Base-by-base conservation (phyloP, 1,139 yeast genomes). In the Geotrichum siamense region DNA sequence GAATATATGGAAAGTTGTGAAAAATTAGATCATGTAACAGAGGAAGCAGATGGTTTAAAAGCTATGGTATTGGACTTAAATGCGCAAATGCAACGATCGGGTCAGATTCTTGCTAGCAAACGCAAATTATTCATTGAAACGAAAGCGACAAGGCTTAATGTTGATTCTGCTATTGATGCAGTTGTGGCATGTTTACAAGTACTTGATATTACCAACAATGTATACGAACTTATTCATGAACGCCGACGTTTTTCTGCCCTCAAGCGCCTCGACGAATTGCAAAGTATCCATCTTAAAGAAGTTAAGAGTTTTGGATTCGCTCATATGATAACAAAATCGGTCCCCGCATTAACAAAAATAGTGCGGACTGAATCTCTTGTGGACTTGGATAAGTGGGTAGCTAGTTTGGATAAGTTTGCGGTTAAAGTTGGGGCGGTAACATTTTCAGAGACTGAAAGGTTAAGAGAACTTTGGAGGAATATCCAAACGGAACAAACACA, bases 191-290 rank as follows among this genome's bases (percentile, higher is more conserved):
- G 95, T 55, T 70, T 89, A 27, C 89, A 82, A 53, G 91, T 89
- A 9, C 70, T 91, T 49, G 95, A 89, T 58, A 74, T 82, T 55
- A 83, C 95, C 21, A 89, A 87, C 61, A 82, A 80, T 56, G 85
- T 87, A 44, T 87, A 86, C 59, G 93, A 84, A 41, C 68, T 87
- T 58, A 82, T 87, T 51, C 76, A 78, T 50, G 77, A 75, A 51
- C 77, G 79, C 55, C 81, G 82, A 53, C 84, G 85, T 56, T 91
- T 86, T 62, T 83, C 83, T 50, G 96, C 97, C 0, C 74, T 91
- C 54, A 86, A 86, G 59, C 76, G 84, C 52, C 68, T 87, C 46
- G 91, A 86, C 50, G 93, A 82, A 56, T 68, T 91, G 53, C 74
- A 74, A 50, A 76, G 74, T 47, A 69, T 82, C 35, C 87, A 83